These are phyloP conservation scores for Pleurotus sapidus DNA, from an alignment of 768 basidiomycete genomes.

Conservation along the genomic window DNA sequence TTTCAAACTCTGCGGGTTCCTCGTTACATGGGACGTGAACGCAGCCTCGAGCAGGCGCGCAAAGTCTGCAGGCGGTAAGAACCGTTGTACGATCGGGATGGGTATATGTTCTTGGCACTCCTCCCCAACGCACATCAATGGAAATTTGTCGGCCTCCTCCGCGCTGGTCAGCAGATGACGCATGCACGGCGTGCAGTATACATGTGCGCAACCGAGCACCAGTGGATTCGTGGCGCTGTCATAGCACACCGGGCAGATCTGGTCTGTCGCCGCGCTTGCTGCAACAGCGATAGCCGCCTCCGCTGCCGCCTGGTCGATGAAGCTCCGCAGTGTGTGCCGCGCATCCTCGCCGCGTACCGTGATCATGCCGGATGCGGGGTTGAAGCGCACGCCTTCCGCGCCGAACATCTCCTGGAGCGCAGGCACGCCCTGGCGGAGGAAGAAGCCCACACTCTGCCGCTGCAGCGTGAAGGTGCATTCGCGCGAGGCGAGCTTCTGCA, in stretches of 20 bases:
- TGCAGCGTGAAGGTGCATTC: slow-evolving; percentile 37
- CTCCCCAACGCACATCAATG: slow-evolving; percentile 61
- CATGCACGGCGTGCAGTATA: slow-evolving; percentile 47
- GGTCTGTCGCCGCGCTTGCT: slow-evolving; percentile 3
- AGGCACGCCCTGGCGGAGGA: slow-evolving; percentile 47
- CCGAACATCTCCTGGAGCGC: slow-evolving; percentile 51
- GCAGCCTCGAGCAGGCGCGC: slow-evolving; percentile 49
- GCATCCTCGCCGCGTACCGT: slow-evolving; percentile 57
- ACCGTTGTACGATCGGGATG: slow-evolving; percentile 44
- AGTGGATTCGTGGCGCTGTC: slow-evolving; percentile 38
- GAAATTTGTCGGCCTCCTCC: slow-evolving; percentile 47
- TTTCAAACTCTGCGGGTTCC: slow-evolving; percentile 52
- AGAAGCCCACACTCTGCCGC: slow-evolving; percentile 41
- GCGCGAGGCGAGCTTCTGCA: slow-evolving; percentile 41
- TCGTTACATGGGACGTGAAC: slow-evolving; percentile 51
- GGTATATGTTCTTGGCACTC: slow-evolving; percentile 55
- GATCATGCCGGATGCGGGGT: slow-evolving; percentile 34
- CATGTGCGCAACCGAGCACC: slow-evolving; percentile 44
- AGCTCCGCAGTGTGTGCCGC: slow-evolving; percentile 38
- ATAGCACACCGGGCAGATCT: slow-evolving; percentile 54
- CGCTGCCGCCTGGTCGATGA: slow-evolving; percentile 40
- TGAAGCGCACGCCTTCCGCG: slow-evolving; percentile 48
- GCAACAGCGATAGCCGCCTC: not conserved
- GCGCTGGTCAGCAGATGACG: slow-evolving; percentile 41
- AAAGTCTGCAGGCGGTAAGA: slow-evolving; percentile 50